Conservation (phyloP, 73 alveolate species). For the Symbiodinium pilosum region DNA sequence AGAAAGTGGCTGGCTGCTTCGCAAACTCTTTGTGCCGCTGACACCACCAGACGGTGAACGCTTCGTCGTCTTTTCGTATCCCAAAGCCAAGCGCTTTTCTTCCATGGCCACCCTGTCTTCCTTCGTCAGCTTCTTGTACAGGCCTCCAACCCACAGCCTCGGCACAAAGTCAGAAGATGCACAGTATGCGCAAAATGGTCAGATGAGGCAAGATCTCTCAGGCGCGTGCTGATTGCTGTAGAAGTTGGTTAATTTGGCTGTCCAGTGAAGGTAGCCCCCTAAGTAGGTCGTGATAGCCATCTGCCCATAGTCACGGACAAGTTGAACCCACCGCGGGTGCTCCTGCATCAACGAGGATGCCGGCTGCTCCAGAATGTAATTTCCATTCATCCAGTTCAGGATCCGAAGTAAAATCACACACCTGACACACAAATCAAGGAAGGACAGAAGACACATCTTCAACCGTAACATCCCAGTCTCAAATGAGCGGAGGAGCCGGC, state of each 20-base stretch:
- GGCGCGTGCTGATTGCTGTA: background rate
- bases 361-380: background rate
- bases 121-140: background rate
- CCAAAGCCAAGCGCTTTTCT: background rate
- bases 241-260: background rate
- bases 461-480: no score
- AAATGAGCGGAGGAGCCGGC: no score
- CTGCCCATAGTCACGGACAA: background rate
- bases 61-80: background rate
- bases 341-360: background rate
- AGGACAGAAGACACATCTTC: no score
- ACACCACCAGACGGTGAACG: background rate
- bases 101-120: background rate
- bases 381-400: background rate
- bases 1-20: background rate
- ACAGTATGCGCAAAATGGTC: no score
- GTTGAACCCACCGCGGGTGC: background rate
- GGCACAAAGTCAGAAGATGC: no score
- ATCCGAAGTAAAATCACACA: background rate
- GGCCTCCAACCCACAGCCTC: background rate
- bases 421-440: background rate
- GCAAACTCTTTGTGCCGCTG: background rate
- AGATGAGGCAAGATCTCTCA: no score
- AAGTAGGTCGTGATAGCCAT: background rate
- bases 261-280: background rate